Evolutionary conservation across 176 grass and related monocot species (phyloP).

Genomic region (Hordeum marinum): DNA sequence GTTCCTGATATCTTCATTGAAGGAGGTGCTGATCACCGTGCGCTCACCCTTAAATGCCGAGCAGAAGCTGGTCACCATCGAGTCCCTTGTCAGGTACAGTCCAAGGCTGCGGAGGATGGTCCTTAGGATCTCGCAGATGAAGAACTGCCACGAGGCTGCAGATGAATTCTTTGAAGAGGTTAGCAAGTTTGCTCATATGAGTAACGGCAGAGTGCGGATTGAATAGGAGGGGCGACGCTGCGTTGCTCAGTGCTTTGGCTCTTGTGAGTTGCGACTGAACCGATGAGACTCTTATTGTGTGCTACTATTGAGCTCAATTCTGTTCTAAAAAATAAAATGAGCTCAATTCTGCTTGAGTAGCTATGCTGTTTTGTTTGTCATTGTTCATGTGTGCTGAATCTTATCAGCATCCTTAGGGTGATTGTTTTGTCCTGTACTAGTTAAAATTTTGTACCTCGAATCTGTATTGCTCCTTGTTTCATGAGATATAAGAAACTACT

Average conservation of each 20-base stretch:
- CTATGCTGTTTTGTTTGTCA: conserved; percentile 12
- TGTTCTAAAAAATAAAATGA: too few species aligned
- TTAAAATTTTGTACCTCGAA: neutral
- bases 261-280: neutral
- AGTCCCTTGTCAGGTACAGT: conserved; percentile 66
- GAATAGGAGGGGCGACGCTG: conserved; percentile 35
- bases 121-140: conserved; percentile 94
- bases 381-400: conserved; percentile 2
- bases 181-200: conserved; percentile 75
- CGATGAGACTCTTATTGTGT: neutral
- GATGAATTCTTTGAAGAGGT: conserved; percentile 96
- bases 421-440: neutral
- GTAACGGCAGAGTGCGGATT: conserved; percentile 46
- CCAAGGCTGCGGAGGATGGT: conserved; percentile 58
- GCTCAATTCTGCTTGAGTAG: neutral
- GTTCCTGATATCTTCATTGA: conserved; percentile 67
- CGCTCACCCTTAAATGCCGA: conserved; percentile 84
- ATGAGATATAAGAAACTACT: conserved; percentile 15
- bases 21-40: conserved; percentile 79
- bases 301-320: conserved; percentile 18
- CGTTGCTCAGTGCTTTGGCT: neutral
- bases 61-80: conserved; percentile 80
- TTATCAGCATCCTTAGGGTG: neutral
- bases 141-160: conserved; percentile 68
- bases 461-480: neutral